Evolutionary conservation across 192 early-diverging fungal species (phyloP), one percentile per base, ranked within the genome.

Genomic region (Endogone sp.): DNA sequence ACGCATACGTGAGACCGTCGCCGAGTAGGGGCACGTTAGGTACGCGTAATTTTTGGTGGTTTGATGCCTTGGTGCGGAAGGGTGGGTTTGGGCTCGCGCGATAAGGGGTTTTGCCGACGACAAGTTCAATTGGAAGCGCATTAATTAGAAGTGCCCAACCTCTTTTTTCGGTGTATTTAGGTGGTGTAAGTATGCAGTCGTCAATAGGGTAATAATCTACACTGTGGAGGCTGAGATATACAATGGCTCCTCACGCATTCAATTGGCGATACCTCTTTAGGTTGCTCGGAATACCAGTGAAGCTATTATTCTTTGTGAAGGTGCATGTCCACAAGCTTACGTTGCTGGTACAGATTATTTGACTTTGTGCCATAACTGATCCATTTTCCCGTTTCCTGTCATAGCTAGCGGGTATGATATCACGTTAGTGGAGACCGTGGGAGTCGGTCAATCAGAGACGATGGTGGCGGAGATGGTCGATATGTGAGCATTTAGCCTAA

Each of bases 381-480:
- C 30, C 3, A 3, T 57, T 21, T 6, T 28, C 13, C 22, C 22
- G 31, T 58, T 69, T 3, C n/a, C 24, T 11, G 60, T 4, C 57
- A 57, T 68, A 90, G 91, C 93, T 60, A 80, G 85, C 56, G 92
- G 91, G 24, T 93, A 89, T 68, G 91, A 94, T 69, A 83, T 93
- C 22, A 85, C 88, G 29, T 75, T 94, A 3, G 87, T 94, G 9
- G 93, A 94, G 71, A 93, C 93, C 2, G 92, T 94, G 9, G 93
- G 93, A 29, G 93, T 94, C 4, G 93, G 93, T 20, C 93, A 94
- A 72, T 90, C 88, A 2, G 93, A 94, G 72, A 92, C 88, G 4
- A 93, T 93, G 88, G 91, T 94, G 3, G 78, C 91, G 6, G 93
- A 93, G 24, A 93, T 94, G 87, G 91, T 92, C 23, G 93, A 94